A percentile compares a stretch with the other conserved stretches of the same genome.
These are phyloP conservation scores for Sicyos edulis DNA, from an alignment of 306 rosid species.

Conservation along the genomic window DNA sequence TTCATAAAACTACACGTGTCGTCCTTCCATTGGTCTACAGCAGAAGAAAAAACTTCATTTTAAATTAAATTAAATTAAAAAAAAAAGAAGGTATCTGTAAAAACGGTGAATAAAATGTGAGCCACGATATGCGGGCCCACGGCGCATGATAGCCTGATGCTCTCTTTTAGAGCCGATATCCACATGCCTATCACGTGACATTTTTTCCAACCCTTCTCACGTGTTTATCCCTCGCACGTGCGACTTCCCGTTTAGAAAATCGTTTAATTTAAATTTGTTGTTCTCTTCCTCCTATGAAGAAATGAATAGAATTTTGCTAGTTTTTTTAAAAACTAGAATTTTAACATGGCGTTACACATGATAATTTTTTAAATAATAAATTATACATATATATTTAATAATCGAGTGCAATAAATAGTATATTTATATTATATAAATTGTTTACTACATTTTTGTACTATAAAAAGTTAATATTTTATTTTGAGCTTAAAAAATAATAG, in stretches of 20 bases:
- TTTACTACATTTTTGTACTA: no score
- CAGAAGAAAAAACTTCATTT: background rate
- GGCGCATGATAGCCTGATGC: conserved; percentile 8
- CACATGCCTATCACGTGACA: conserved; percentile 19
- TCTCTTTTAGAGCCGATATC: background rate
- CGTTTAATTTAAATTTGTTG: background rate
- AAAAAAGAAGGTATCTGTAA: background rate
- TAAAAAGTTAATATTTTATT: no score
- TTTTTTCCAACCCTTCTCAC: background rate
- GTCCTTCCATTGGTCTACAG: background rate
- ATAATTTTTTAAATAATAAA: no score
- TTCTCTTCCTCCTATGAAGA: background rate
- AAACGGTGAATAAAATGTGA: conserved; percentile 10
- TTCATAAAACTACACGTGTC: background rate
- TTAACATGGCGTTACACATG: no score
- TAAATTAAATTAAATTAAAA: background rate
- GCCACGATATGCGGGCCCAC: background rate
- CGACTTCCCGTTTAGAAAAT: background rate
- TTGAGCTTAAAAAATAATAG: no score
- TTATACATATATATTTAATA: no score
- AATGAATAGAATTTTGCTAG: no score
- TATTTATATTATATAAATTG: no score
- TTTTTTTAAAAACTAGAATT: no score
- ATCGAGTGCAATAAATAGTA: no score
- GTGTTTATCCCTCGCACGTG: conserved; percentile 5